Conservation (phyloP, 768 basidiomycete genomes). For the Boletus rubescentipes region DNA sequence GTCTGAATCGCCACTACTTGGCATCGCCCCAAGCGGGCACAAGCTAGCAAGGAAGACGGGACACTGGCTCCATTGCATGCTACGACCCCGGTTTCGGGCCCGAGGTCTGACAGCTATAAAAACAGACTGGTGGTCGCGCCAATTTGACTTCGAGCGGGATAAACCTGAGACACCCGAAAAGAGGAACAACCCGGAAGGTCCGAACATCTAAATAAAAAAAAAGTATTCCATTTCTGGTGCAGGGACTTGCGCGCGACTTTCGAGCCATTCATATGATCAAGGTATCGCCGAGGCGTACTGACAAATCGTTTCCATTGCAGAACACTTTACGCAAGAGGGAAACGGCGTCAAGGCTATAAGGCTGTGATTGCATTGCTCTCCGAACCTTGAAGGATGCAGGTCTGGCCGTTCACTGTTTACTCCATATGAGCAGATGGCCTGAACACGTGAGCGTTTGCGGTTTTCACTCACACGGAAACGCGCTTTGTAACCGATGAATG, state of each 20-base stretch:
- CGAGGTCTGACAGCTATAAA: conserved; percentile 2
- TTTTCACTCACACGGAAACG: conserved; percentile 11
- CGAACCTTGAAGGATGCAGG: not conserved
- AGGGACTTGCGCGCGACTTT: not conserved
- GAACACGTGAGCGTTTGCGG: not conserved
- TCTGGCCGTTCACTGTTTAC: conserved; percentile 7
- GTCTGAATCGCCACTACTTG: conserved; percentile 1
- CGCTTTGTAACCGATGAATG: conserved; percentile 6
- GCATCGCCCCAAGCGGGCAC: conserved; percentile 7
- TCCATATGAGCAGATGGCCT: conserved; percentile 2
- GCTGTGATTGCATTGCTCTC: not conserved
- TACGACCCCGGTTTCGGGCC: conserved; percentile 6
- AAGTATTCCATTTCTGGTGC: conserved; percentile 3
- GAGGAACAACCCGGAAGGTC: not conserved
- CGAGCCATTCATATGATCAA: not conserved
- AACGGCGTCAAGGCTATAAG: not conserved
- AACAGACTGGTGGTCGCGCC: not conserved
- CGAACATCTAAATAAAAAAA: conserved; percentile 4
- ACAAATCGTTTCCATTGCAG: conserved; percentile 1
- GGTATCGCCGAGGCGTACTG: conserved; percentile 19
- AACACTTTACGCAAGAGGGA: conserved; percentile 9
- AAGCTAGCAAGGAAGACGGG: not conserved
- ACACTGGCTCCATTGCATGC: not conserved
- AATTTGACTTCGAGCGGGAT: not conserved
- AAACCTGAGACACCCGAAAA: conserved; percentile 3